Evolutionary conservation across 371 early-diverging fungal species (phyloP).

Genomic region (Haplosporangium sp.): DNA sequence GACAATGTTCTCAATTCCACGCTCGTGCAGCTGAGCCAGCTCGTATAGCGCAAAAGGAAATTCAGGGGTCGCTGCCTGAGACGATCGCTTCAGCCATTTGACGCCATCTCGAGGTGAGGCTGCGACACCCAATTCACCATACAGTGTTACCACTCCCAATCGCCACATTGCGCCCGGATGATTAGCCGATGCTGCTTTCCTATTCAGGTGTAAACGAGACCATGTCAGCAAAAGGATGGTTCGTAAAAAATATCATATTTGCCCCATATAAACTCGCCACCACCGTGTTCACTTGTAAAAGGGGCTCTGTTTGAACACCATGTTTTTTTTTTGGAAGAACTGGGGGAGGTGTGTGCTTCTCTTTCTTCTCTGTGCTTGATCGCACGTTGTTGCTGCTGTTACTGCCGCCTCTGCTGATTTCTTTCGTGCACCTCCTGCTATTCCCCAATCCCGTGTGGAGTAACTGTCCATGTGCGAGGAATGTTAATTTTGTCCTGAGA

Average conservation of each 20-base stretch:
- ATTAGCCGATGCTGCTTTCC: conserved; percentile 76
- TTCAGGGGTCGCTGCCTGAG: conserved; percentile 76
- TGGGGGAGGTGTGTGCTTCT: too few relatives aligned
- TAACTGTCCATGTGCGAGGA: conserved; percentile 69
- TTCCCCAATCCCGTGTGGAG: conserved; percentile 10
- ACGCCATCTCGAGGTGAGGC: conserved; percentile 78
- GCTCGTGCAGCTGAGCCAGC: conserved; percentile 78
- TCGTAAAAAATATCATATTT: too few relatives aligned
- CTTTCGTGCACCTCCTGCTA: conserved; percentile 80
- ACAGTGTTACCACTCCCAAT: conserved; percentile 77
- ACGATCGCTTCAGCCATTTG: conserved; percentile 83
- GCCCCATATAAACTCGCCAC: too few relatives aligned
- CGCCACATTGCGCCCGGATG: conserved; percentile 85
- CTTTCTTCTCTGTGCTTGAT: too few relatives aligned
- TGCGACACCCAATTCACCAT: conserved; percentile 73
- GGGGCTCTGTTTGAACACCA: too few relatives aligned
- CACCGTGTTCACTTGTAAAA: too few relatives aligned
- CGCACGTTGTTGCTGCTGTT: too few relatives aligned
- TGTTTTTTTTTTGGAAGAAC: too few relatives aligned
- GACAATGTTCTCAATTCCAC: conserved; percentile 74
- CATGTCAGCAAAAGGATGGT: too few relatives aligned
- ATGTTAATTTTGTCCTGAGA: too few relatives aligned
- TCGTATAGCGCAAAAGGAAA: conserved; percentile 87
- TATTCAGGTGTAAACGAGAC: conserved; percentile 24
- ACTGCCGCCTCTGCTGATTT: conserved; percentile 77